phyloP scores from a whole-genome alignment of 441 rosid genomes.

The Codiaeum variegatum region DNA sequence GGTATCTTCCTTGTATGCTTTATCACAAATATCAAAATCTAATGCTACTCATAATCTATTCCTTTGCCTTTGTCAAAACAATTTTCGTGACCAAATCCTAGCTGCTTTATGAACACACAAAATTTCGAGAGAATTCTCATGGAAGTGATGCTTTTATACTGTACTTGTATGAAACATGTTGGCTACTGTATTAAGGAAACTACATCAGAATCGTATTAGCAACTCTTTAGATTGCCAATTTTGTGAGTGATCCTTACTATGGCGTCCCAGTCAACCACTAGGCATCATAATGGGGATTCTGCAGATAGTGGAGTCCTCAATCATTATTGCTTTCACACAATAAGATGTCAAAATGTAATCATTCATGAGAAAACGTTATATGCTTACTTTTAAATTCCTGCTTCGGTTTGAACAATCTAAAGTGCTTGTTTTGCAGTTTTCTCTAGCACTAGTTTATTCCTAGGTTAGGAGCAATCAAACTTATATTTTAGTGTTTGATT shows the following conservation, averaged over 20 bases:
- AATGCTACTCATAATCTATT: too few relatives aligned
- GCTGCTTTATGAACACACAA: background rate
- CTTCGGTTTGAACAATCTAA: background rate
- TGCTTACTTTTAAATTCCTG: background rate
- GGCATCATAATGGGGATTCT: slow-evolving; percentile 5
- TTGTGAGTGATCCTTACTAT: background rate
- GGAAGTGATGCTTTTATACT: background rate
- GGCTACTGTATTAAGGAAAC: background rate
- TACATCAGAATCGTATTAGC: background rate
- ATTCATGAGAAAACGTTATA: background rate
- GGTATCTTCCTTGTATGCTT: too few relatives aligned
- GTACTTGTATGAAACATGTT: background rate
- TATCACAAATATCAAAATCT: too few relatives aligned
- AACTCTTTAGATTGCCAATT: background rate
- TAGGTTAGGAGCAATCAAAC: background rate
- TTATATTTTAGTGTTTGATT: too few relatives aligned
- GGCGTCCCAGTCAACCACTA: background rate
- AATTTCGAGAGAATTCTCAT: background rate
- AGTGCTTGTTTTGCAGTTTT: background rate
- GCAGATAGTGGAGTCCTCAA: slow-evolving; percentile 4
- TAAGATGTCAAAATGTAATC: background rate
- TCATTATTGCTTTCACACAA: too few relatives aligned
- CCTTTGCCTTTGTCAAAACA: too few relatives aligned
- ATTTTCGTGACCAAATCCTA: too few relatives aligned
- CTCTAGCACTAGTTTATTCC: too few relatives aligned